Base-by-base conservation (phyloP, 805 yeast species). In the Myxozyma mucilagina region DNA sequence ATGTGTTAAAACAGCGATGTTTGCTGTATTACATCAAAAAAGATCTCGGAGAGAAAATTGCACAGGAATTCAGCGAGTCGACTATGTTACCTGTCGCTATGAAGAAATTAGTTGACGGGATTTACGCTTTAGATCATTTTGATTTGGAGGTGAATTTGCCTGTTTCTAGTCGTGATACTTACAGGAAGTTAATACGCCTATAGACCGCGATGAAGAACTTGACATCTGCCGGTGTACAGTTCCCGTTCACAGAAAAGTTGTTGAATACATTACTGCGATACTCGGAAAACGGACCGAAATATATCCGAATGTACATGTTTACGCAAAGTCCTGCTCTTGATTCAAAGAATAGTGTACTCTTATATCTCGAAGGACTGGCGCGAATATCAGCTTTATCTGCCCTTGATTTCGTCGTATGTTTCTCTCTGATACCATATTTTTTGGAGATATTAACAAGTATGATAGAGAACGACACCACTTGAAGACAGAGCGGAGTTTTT, bases 211-310 rank as follows among this genome's bases (percentile, higher is more conserved):
- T 62, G 53, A 62, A 16, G 13, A 43, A 59, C 34, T 29, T 62
- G 6, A 62, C 66, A 10, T 51, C 53, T 13, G 64, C 66, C 7
- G 54, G 57, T 9, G 63, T 59, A 3, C 61, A 51, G 6, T 34
- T 62, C 13, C 61, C 47, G 38, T 59, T 54, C 14, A 59, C 66
- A 31, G 66, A 59, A 47, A 62, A 62, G 51, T 38, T 55, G 4
- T 49, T 62, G 8, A 18, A 39, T 13, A 59, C 63, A 14, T 38
- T 62, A 1, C 20, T 59, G n/a, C 34, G 45, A 8, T 59, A 35
- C 36, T 47, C 56, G 13, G 58, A 58, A 5, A 49, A 47, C 13
- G 66, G 63, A 13, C 53, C 63, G n/a, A 52, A 20, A 31, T 56
- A 54, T 47, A 48, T 54, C 13, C 36, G 60, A 7, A 48, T 53